Conservation (phyloP, 2,329 filamentous ascomycete species). For the Colletotrichum lini region DNA sequence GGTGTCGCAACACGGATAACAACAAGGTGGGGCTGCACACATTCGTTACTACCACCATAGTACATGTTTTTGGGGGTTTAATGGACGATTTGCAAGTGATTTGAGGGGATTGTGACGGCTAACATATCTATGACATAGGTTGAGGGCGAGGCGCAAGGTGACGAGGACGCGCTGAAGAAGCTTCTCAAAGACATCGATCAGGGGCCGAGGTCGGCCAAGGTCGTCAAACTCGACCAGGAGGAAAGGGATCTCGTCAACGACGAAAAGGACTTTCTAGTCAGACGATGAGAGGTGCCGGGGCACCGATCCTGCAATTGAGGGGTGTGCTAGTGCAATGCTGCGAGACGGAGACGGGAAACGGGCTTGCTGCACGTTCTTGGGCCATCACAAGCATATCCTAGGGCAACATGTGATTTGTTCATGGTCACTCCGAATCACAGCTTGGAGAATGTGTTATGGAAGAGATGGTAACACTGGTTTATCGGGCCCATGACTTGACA, state of each 20-base stretch:
- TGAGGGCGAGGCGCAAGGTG: slow-evolving; percentile 89
- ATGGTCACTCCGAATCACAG: not conserved
- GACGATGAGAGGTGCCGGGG: slow-evolving; percentile 46
- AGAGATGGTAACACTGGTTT: not conserved
- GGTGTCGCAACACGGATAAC: slow-evolving; percentile 72
- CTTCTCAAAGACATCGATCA: slow-evolving; percentile 83
- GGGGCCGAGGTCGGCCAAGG: slow-evolving; percentile 80
- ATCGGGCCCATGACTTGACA: not conserved
- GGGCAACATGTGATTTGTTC: not conserved
- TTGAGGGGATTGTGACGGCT: not conserved
- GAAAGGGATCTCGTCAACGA: slow-evolving; percentile 75
- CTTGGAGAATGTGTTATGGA: not conserved
- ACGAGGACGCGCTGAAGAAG: slow-evolving; percentile 72
- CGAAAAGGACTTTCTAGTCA: slow-evolving; percentile 77
- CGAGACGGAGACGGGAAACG: not conserved
- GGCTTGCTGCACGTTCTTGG: not conserved
- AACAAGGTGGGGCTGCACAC: slow-evolving; percentile 61
- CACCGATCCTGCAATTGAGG: too few relatives aligned
- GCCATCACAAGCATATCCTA: not conserved
- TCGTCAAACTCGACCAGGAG: slow-evolving; percentile 80
- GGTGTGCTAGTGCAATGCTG: too few relatives aligned
- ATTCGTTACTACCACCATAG: too few relatives aligned
- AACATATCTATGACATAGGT: slow-evolving; percentile 70
- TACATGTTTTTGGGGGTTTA: not conserved
- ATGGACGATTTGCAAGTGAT: not conserved